Evolutionary conservation across 208 protist species (phyloP).

Genomic region (Crithidia fasciculata): DNA sequence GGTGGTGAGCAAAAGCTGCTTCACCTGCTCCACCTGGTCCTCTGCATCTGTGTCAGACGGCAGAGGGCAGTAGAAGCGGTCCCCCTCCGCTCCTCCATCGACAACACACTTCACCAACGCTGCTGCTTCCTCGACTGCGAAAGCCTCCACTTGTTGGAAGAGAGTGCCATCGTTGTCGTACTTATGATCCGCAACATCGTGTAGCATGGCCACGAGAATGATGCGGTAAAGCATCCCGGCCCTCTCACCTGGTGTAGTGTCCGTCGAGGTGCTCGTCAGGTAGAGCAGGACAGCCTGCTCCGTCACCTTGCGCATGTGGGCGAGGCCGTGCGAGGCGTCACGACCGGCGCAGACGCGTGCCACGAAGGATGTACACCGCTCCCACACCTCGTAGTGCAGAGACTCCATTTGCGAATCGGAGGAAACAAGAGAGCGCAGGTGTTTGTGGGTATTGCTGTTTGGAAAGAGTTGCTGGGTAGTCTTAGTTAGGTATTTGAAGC

Average conservation of each 20-base stretch:
- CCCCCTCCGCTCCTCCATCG: background rate
- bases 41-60: background rate
- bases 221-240: constrained; percentile 47
- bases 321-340: constrained; percentile 76
- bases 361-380: constrained; percentile 69
- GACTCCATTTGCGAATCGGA: background rate
- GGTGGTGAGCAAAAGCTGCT: constrained; percentile 19
- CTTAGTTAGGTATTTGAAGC: no score
- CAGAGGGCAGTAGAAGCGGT: constrained; percentile 6
- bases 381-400: constrained; percentile 65
- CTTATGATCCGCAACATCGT: constrained; percentile 91
- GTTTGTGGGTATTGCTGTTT: no score
- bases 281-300: constrained; percentile 68
- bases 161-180: constrained; percentile 66
- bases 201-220: constrained; percentile 85
- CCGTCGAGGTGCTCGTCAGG: constrained; percentile 38
- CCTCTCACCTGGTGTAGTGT: background rate
- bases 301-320: constrained; percentile 82
- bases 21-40: background rate
- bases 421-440: background rate
- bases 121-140: constrained; percentile 32
- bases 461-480: no score
- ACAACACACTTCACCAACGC: background rate
- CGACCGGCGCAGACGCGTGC: constrained; percentile 55
- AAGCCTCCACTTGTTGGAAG: constrained; percentile 34